A percentile compares a stretch with the other conserved stretches of the same genome.
phyloP scores from a whole-genome alignment of 306 rosid genomes.

The Casuarina cunninghamiana region DNA sequence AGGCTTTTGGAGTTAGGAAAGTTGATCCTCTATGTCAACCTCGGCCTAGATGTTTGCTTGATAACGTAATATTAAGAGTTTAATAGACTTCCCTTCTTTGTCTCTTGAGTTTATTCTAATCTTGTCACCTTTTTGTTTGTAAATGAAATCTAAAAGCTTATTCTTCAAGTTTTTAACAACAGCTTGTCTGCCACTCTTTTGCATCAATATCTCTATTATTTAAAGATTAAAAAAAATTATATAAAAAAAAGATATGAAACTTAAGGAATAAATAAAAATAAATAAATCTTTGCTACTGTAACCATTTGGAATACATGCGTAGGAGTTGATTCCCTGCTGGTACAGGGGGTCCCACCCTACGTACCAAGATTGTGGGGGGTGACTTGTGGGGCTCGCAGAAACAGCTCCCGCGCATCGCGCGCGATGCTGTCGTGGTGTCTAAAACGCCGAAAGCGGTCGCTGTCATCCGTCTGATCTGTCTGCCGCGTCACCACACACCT shows the following conservation, averaged over 20 bases:
- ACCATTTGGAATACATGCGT: background rate
- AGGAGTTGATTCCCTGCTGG: background rate
- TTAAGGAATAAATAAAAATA: no score
- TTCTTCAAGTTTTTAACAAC: no score
- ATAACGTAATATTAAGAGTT: background rate
- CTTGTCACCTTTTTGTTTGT: background rate
- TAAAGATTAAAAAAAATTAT: no score
- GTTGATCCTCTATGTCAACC: constrained; percentile 5
- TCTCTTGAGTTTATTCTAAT: background rate
- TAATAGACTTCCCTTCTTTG: background rate
- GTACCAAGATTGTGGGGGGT: background rate
- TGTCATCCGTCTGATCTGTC: constrained; percentile 51
- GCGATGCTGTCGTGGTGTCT: constrained; percentile 51
- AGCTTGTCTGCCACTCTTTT: no score
- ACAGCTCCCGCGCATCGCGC: constrained; percentile 83
- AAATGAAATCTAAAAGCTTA: background rate
- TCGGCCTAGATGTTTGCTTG: constrained; percentile 16
- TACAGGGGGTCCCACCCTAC: background rate
- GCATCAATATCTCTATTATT: no score
- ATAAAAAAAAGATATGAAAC: background rate
- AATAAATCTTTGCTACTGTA: background rate
- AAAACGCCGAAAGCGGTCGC: constrained; percentile 14
- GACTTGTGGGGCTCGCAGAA: background rate
- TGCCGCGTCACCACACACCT: constrained; percentile 18
- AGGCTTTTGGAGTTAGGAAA: constrained; percentile 10